phyloP scores from a whole-genome alignment of 345 rosid genomes.

The Citrus sp. region DNA sequence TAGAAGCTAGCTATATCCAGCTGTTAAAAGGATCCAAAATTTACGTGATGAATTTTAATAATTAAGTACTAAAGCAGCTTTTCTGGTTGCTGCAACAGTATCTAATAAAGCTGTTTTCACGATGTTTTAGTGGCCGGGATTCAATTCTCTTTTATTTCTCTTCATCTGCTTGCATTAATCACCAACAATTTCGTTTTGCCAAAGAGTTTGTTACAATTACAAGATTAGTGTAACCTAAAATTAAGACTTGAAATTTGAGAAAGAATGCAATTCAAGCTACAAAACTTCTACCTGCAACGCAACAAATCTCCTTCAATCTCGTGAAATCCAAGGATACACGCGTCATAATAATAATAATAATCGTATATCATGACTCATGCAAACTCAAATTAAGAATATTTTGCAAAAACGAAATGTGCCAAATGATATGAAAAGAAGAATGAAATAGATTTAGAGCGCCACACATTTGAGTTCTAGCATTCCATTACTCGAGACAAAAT shows the following conservation, averaged over 20 bases:
- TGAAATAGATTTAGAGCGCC: no score
- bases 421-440: not conserved
- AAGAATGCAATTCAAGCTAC: no score
- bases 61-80: not conserved
- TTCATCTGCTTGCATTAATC: no score
- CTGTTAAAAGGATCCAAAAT: not conserved
- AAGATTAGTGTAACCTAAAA: no score
- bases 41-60: not conserved
- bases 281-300: no score
- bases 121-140: no score
- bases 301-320: no score
- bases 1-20: not conserved
- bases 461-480: not conserved
- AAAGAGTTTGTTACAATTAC: no score
- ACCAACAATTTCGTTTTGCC: no score
- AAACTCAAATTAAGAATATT: not conserved
- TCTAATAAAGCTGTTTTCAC: no score
- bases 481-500: slow-evolving; percentile 5
- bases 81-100: not conserved
- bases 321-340: not conserved
- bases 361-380: not conserved
- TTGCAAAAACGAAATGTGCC: not conserved
- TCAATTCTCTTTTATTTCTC: no score
- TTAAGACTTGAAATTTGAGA: no score
- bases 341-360: not conserved